Evolutionary conservation across 352 stramenopile species (phyloP).

Genomic region (Nothophytophthora sp.): DNA sequence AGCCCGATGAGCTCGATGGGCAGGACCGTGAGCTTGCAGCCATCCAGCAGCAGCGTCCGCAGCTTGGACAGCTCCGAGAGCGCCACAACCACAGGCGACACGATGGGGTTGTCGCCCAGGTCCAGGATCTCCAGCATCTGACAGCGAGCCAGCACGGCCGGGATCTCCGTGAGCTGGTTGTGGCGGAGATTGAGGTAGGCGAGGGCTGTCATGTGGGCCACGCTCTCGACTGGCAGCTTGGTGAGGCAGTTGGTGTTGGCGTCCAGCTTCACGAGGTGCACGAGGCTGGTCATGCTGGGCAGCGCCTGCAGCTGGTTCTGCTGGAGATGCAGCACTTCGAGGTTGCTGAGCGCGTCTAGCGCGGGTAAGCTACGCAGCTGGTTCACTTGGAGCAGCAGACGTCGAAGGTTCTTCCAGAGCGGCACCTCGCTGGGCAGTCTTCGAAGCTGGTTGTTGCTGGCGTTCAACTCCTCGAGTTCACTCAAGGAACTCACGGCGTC

Average conservation of each 20-base stretch:
- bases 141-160: constrained; percentile 43
- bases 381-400: constrained; percentile 63
- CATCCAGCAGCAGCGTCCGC: constrained; percentile 70
- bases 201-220: constrained; percentile 62
- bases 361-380: constrained; percentile 40
- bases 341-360: constrained; percentile 50
- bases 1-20: constrained; percentile 70
- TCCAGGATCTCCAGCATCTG: constrained; percentile 70
- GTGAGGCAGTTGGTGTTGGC: constrained; percentile 72
- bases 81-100: constrained; percentile 36
- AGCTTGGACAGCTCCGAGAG: constrained; percentile 50
- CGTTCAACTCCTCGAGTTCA: constrained; percentile 71
- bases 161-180: constrained; percentile 56
- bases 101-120: constrained; percentile 63
- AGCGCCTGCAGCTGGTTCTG: constrained; percentile 63
- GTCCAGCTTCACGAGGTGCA: constrained; percentile 75
- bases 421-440: constrained; percentile 33
- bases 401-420: constrained; percentile 60
- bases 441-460: constrained; percentile 61
- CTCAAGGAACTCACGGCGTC: constrained; percentile 46
- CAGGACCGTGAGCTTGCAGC: constrained; percentile 43
- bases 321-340: constrained; percentile 64
- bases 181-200: constrained; percentile 66
- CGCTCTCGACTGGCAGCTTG: constrained; percentile 33
- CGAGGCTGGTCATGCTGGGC: constrained; percentile 62